Percentiles rank a stretch among this genome's conserved stretches.
phyloP scores from a whole-genome alignment of 2,329 filamentous ascomycete genomes.

The Penicillium glabrum region DNA sequence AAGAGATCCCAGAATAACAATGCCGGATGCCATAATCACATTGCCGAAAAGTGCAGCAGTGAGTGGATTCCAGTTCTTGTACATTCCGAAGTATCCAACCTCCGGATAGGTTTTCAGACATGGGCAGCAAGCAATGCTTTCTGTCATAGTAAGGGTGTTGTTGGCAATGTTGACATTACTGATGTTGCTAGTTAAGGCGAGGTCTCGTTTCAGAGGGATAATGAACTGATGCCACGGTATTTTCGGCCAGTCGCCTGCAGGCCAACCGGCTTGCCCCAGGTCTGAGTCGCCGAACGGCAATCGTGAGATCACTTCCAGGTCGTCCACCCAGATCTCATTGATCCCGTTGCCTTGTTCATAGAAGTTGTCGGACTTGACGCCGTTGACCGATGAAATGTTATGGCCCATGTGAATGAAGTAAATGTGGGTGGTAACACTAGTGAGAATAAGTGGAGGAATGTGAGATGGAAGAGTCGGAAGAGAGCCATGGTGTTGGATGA shows the following conservation, averaged over 20 bases:
- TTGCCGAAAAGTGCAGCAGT: background rate
- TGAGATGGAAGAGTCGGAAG: background rate
- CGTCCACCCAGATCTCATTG: slow-evolving; percentile 39
- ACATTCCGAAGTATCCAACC: background rate
- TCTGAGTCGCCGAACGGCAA: slow-evolving; percentile 41
- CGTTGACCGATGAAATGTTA: slow-evolving; percentile 23
- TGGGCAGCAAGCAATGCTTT: background rate
- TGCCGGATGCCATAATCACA: too few species aligned
- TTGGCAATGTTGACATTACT: background rate
- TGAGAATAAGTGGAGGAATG: background rate
- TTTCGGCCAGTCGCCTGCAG: slow-evolving; percentile 33
- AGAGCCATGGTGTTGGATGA: background rate
- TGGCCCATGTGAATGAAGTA: background rate
- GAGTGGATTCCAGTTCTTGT: background rate
- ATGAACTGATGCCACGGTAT: slow-evolving; percentile 43
- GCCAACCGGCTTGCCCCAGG: slow-evolving; percentile 38
- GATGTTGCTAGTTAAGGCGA: background rate
- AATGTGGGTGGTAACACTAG: background rate
- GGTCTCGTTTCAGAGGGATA: slow-evolving; percentile 32
- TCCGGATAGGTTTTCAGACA: background rate
- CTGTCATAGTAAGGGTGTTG: background rate
- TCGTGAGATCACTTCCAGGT: slow-evolving; percentile 39
- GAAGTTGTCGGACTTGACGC: slow-evolving; percentile 37
- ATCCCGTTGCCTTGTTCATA: slow-evolving; percentile 38
- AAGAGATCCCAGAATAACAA: background rate